Evolutionary conservation across 2,329 filamentous ascomycete species (phyloP).

Genomic region (Xylariaceae sp.): DNA sequence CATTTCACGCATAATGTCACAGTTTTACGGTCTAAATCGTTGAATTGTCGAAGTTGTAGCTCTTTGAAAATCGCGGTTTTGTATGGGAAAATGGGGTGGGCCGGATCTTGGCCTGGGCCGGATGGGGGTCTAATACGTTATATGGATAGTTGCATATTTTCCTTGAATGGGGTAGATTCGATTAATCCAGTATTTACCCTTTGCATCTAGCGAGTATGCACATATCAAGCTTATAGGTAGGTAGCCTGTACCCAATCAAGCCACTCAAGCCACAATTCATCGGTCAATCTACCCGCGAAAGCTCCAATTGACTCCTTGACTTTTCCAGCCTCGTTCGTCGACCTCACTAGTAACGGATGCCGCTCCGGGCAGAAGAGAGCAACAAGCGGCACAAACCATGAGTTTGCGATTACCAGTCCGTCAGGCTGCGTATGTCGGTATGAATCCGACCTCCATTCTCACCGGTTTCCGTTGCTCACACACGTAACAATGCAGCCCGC

Average conservation of each 20-base stretch:
- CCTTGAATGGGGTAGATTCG: too few relatives aligned
- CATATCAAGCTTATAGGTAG: too few relatives aligned
- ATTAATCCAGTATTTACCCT: too few relatives aligned
- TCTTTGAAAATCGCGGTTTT: too few relatives aligned
- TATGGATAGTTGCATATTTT: too few relatives aligned
- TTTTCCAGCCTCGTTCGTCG: neutral
- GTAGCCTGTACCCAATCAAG: neutral
- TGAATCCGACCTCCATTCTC: conserved; percentile 23
- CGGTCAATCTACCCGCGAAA: neutral
- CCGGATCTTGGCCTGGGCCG: too few relatives aligned
- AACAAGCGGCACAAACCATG: conserved; percentile 43
- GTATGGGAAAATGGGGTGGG: too few relatives aligned
- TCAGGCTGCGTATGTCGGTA: conserved; percentile 57
- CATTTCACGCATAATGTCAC: too few relatives aligned
- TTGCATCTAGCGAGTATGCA: too few relatives aligned
- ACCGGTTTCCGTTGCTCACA: neutral
- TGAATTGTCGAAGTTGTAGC: too few relatives aligned
- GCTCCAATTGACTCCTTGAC: neutral
- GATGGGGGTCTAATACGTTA: too few relatives aligned
- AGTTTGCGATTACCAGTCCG: conserved; percentile 58
- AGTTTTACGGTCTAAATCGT: too few relatives aligned
- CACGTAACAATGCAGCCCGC: conserved; percentile 14
- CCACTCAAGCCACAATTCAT: conserved; percentile 1
- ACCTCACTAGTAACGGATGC: neutral
- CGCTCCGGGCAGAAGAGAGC: conserved; percentile 7